These are phyloP conservation scores for Penicillium simplicissimum DNA, from an alignment of 495 filamentous ascomycete species.

Conservation along the genomic window DNA sequence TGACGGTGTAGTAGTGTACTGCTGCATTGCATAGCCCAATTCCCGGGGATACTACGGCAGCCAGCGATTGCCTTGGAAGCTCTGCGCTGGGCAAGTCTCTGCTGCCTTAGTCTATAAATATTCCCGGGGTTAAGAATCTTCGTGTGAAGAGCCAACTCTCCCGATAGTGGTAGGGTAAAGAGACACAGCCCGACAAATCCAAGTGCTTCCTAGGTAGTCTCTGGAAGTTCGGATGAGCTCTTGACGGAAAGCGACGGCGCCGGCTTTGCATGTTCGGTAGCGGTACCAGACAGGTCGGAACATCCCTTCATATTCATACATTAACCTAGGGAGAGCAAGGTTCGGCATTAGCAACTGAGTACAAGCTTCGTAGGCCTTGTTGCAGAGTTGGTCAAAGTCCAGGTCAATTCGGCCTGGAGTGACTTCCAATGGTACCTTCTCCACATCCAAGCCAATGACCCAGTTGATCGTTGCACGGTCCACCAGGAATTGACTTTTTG, in stretches of 20 bases:
- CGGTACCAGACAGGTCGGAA: slow-evolving; percentile 46
- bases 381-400: no score
- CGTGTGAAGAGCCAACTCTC: slow-evolving; percentile 16
- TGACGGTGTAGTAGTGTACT: no score
- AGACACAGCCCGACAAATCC: slow-evolving; percentile 41
- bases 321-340: slow-evolving; percentile 34
- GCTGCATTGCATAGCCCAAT: not conserved
- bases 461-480: not conserved
- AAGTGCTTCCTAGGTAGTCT: slow-evolving; percentile 41
- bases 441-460: not conserved
- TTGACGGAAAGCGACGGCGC: slow-evolving; percentile 40
- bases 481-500: not conserved
- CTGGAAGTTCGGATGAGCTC: slow-evolving; percentile 40
- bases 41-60: not conserved
- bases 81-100: no score
- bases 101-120: no score
- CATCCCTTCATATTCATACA: slow-evolving; percentile 40
- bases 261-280: slow-evolving; percentile 48
- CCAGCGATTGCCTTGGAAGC: not conserved
- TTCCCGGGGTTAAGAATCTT: no score
- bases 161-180: slow-evolving; percentile 33
- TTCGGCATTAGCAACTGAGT: slow-evolving; percentile 35
- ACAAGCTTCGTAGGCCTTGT: slow-evolving; percentile 35
- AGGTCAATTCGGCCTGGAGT: no score
- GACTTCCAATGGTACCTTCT: slow-evolving; percentile 32